Conservation (phyloP, 1,139 yeast species). For the Maudiozyma humilis region DNA sequence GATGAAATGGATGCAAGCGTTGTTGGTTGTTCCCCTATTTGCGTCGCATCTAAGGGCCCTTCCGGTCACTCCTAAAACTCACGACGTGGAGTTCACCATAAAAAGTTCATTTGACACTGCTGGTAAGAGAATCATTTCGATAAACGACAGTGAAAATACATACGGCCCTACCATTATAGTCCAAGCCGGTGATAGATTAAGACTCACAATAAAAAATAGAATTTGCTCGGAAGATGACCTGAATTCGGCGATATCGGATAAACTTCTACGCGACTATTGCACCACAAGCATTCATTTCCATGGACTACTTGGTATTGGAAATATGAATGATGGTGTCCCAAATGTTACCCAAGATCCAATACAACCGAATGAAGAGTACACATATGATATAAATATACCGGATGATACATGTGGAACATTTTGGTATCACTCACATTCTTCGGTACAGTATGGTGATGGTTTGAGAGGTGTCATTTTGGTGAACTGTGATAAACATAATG, state of each 20-base stretch:
- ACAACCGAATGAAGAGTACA: constrained; percentile 32
- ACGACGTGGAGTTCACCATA: constrained; percentile 13
- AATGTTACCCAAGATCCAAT: constrained; percentile 39
- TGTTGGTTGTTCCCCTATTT: background rate
- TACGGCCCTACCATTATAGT: constrained; percentile 23
- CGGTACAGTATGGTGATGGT: constrained; percentile 45
- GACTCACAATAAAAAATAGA: constrained; percentile 15
- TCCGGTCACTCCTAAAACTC: constrained; percentile 5
- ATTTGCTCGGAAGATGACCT: constrained; percentile 17
- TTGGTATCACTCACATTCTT: constrained; percentile 47
- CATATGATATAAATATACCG: constrained; percentile 35
- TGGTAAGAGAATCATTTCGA: constrained; percentile 19
- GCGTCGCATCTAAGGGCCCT: background rate
- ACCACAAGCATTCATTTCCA: constrained; percentile 40
- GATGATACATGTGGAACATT: constrained; percentile 40
- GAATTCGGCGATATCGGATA: constrained; percentile 8
- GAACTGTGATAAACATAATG: constrained; percentile 40
- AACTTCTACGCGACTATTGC: constrained; percentile 16
- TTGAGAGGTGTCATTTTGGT: constrained; percentile 39
- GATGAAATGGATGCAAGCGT: too few relatives aligned
- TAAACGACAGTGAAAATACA: constrained; percentile 15
- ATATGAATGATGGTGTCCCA: constrained; percentile 39
- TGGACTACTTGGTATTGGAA: constrained; percentile 38
- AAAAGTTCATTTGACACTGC: constrained; percentile 8
- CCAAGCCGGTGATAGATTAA: constrained; percentile 19